Evolutionary conservation across 495 filamentous ascomycete species (phyloP), one percentile per base, ranked within the genome.

Genomic region (Cryomyces minteri): DNA sequence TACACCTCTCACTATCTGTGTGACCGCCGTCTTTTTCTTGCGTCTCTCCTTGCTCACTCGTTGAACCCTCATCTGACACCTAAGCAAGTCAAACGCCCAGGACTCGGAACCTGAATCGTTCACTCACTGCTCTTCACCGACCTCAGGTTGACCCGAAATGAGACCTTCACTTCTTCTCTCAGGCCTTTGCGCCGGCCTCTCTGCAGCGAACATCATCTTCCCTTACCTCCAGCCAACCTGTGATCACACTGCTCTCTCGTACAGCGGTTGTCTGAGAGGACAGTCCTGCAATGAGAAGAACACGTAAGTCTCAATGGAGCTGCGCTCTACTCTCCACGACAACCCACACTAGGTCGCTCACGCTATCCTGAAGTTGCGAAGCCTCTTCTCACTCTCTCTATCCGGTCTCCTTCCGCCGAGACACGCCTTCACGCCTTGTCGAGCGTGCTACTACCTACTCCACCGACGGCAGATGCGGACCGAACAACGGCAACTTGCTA

Each of bases 121-220:
- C 2, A 25, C 18, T 25, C 2, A 25, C 18, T 25, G 18, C 18
- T 25, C 18, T 25, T 25, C 18, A 25, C 18, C 18, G 18, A 25
- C 18, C 18, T 25, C 18, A 25, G 18, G 2, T 25, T 25, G 18
- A 25, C 18, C 18, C 18, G 18, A 1, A 25, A 25, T 25, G 18
- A 25, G 18, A 25, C 18, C 18, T 25, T 25, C 18, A 25, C 18
- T 25, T 25, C 18, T 25, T 25, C 2, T 25, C 18, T 2, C 18
- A 25, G 18, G 18, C 18, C 18, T 60, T 36, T 39, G 11, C 25
- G 48, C 45, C 11, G 51, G 44, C 44, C 37, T 53, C 11, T 28
- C 44, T n/a, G 42, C 50, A 12, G 59, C 54, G 12, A 67, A 65
- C 33, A 65, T 67, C 36, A 60, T 61, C 25, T 61, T 67, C 49